Evolutionary conservation across 176 grass and related monocot genomes (phyloP), one percentile per base, ranked within the genome.

Genomic region (Juncus effusus): DNA sequence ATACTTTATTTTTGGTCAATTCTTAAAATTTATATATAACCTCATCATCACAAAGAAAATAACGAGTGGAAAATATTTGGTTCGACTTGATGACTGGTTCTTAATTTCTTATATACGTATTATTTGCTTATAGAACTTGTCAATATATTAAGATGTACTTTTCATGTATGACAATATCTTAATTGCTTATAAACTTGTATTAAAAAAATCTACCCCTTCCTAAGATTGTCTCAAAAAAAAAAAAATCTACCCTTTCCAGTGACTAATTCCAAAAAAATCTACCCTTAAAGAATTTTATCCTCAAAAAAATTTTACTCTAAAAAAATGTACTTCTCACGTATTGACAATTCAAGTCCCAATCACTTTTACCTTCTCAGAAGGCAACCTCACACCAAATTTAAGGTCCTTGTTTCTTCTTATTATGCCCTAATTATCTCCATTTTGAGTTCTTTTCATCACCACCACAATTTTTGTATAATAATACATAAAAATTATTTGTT

Each of bases 371-470:
- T 67, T 4, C 64, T 13, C 10, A 12, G 40, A 15, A 38, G 10
- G 60, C 39, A 42, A 63, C 4, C 60, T 40, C 36, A 10, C n/a
- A 63, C 36, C 28, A 62, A 63, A 42, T 42, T 63, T 40, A 63
- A 63, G 60, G 60, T 40, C 10, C 38, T 40, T 61, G 3, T 44
- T 53, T 10, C 16, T 67, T 38, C 16, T 50, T 4, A 0, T 19
- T 3, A 35, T 67, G 28, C 9, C 51, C 47, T 40, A 12, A 40
- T 15, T 38, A 39, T 67, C 5, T 54, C 47, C 36, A 6, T 51
- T 67, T 67, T 47, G 44, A 5, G 4, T 47, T 47, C 9, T 52
- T 51, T 67, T 49, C 10, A 54, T 16, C 47, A 36, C 11, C 4
- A 38, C 28, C 40, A 11, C 51, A 11, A 28, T 28, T 28, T 28